Evolutionary conservation across 225 moss, liverwort and hornwort species (phyloP).

Genomic region (Bryoerythrophyllum caledonicum): DNA sequence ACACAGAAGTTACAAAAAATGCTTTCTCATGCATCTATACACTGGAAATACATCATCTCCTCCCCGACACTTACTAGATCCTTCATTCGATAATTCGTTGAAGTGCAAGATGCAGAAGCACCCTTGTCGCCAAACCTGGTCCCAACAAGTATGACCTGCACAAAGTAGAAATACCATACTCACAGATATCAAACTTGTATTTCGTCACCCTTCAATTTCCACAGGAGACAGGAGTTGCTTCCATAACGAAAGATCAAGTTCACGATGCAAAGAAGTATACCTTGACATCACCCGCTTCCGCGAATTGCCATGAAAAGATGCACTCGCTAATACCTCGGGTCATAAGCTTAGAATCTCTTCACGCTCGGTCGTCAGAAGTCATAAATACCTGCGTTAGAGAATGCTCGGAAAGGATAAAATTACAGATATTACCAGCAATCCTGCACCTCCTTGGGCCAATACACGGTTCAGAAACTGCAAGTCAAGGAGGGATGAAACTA

Average conservation of each 20-base stretch:
- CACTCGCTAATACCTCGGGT: slow-evolving; percentile 19
- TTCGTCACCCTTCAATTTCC: background rate
- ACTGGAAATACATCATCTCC: slow-evolving; percentile 4
- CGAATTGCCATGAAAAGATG: slow-evolving; percentile 16
- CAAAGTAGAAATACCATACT: background rate
- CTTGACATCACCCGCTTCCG: slow-evolving; percentile 16
- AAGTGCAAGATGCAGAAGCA: background rate
- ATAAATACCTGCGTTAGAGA: background rate
- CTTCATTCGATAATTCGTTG: background rate
- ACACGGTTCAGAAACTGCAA: slow-evolving; percentile 1
- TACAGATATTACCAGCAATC: slow-evolving; percentile 19
- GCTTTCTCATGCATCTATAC: slow-evolving; percentile 16
- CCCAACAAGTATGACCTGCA: background rate
- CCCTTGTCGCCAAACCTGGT: background rate
- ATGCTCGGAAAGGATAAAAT: slow-evolving; percentile 24
- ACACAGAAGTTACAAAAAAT: slow-evolving; percentile 6
- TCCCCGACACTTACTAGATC: background rate
- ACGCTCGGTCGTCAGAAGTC: slow-evolving; percentile 5
- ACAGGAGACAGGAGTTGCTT: background rate
- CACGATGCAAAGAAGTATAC: slow-evolving; percentile 20
- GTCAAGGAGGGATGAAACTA: slow-evolving; percentile 9
- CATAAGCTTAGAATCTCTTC: slow-evolving; percentile 19
- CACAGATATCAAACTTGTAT: background rate
- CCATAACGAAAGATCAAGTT: background rate
- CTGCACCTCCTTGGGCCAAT: slow-evolving; percentile 20